Evolutionary conservation across 768 basidiomycete genomes (phyloP).

Genomic region (Rhizopogon sp.): DNA sequence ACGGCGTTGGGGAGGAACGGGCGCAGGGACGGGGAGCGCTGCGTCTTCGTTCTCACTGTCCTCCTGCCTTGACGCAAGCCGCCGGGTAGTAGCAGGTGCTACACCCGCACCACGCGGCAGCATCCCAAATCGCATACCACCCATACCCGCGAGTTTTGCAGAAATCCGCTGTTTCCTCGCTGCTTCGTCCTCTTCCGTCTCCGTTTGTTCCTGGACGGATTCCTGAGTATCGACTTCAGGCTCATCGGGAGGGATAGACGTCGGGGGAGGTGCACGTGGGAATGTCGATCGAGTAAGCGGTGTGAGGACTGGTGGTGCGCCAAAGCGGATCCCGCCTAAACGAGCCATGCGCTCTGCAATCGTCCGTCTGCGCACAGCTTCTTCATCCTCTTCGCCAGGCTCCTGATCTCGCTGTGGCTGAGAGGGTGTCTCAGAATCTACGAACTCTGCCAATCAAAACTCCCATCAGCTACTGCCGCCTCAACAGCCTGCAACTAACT

Average conservation of each 20-base stretch:
- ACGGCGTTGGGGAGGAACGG: slow-evolving; percentile 26
- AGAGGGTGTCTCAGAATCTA: background rate
- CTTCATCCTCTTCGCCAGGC: slow-evolving; percentile 31
- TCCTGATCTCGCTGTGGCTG: slow-evolving; percentile 4
- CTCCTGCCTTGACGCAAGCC: slow-evolving; percentile 13
- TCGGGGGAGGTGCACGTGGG: slow-evolving; percentile 32
- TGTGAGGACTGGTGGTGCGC: slow-evolving; percentile 48
- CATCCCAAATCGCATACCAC: slow-evolving; percentile 57
- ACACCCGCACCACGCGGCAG: slow-evolving; percentile 28
- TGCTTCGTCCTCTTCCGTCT: slow-evolving; percentile 60
- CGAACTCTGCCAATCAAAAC: background rate
- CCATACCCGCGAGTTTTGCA: slow-evolving; percentile 49
- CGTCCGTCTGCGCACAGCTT: slow-evolving; percentile 54
- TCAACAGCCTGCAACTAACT: background rate
- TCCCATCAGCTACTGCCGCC: background rate
- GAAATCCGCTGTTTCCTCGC: slow-evolving; percentile 52
- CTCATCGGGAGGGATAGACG: slow-evolving; percentile 25
- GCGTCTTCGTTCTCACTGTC: slow-evolving; percentile 26
- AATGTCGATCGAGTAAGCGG: slow-evolving; percentile 34
- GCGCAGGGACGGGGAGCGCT: slow-evolving; percentile 22
- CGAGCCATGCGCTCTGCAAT: slow-evolving; percentile 96
- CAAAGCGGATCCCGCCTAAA: slow-evolving; percentile 81
- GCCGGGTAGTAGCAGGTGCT: slow-evolving; percentile 11
- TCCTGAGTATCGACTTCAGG: slow-evolving; percentile 14
- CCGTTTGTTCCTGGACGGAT: slow-evolving; percentile 19